A percentile compares a stretch with the other conserved stretches of the same genome.
Conservation (phyloP, 345 rosid species). For the Rhizophora mangle region DNA sequence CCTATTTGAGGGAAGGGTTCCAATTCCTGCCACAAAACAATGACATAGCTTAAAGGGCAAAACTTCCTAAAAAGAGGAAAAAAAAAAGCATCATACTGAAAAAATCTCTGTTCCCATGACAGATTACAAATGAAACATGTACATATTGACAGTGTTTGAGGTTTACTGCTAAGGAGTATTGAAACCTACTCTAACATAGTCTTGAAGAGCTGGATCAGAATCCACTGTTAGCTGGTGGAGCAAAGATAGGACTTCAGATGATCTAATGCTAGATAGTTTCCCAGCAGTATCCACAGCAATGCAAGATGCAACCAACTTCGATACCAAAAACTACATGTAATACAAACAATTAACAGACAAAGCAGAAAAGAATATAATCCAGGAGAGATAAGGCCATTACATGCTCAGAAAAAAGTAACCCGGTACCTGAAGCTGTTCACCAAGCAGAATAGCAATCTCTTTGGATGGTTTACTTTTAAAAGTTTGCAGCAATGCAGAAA, state of each 20-base stretch:
- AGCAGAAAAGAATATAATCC: background rate
- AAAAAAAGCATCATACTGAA: background rate
- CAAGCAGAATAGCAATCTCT: constrained; percentile 63
- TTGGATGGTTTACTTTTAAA: constrained; percentile 55
- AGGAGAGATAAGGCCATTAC: constrained; percentile 3
- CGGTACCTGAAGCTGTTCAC: constrained; percentile 88
- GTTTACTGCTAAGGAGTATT: constrained; percentile 8
- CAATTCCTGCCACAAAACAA: constrained; percentile 53
- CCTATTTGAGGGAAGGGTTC: constrained; percentile 78
- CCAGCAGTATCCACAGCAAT: constrained; percentile 45
- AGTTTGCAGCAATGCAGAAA: constrained; percentile 56
- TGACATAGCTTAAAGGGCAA: constrained; percentile 6
- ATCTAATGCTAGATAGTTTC: constrained; percentile 41
- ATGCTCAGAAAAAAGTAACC: constrained; percentile 7
- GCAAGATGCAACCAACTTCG: constrained; percentile 85
- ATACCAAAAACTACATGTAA: constrained; percentile 72
- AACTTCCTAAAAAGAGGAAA: constrained; percentile 3
- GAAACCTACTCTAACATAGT: constrained; percentile 65
- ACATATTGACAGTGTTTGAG: background rate
- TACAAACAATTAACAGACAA: constrained; percentile 15
- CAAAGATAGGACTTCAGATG: constrained; percentile 57
- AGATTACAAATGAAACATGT: background rate
- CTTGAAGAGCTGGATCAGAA: constrained; percentile 62
- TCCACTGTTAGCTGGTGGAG: constrained; percentile 58
- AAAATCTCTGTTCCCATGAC: background rate